Evolutionary conservation across 768 basidiomycete genomes (phyloP).

Genomic region (Collybiopsis luxurians): DNA sequence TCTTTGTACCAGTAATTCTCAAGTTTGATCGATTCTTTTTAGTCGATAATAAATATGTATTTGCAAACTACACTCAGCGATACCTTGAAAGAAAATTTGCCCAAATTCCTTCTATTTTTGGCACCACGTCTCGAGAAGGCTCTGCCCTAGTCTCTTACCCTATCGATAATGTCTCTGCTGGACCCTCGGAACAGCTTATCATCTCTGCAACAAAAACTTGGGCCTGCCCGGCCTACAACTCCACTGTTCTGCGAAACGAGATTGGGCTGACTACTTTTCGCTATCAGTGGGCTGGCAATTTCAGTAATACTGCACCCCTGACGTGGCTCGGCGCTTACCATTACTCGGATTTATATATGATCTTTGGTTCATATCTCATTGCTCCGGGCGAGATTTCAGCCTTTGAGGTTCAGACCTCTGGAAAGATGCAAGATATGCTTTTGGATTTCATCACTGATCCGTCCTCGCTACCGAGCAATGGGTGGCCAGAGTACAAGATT

Average conservation of each 20-base stretch:
- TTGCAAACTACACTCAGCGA: conserved; percentile 9
- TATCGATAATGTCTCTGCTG: conserved; percentile 1
- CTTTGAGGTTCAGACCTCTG: conserved; percentile 12
- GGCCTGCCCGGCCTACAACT: conserved; percentile 8
- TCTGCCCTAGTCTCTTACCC: conserved; percentile 7
- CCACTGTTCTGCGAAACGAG: conserved; percentile 6
- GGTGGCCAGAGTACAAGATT: conserved; percentile 11
- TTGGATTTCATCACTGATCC: conserved; percentile 19
- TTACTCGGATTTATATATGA: conserved; percentile 13
- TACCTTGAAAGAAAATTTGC: conserved; percentile 5
- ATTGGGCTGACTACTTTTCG: conserved; percentile 8
- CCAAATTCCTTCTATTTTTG: conserved; percentile 7
- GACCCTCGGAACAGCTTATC: conserved; percentile 8
- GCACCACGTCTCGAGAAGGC: conserved; percentile 9
- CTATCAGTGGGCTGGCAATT: conserved; percentile 12
- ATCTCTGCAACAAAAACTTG: neutral
- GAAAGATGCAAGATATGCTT: conserved; percentile 15
- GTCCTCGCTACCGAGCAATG: neutral
- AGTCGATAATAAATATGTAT: conserved; percentile 9
- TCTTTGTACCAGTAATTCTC: too few relatives aligned
- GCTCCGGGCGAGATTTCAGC: conserved; percentile 6
- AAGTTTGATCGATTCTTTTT: too few relatives aligned
- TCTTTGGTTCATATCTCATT: conserved; percentile 18
- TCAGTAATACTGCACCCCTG: conserved; percentile 5
- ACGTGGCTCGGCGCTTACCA: conserved; percentile 16